These are phyloP conservation scores for Rhizopogon roseolus DNA, from an alignment of 768 basidiomycete genomes.

Conservation along the genomic window DNA sequence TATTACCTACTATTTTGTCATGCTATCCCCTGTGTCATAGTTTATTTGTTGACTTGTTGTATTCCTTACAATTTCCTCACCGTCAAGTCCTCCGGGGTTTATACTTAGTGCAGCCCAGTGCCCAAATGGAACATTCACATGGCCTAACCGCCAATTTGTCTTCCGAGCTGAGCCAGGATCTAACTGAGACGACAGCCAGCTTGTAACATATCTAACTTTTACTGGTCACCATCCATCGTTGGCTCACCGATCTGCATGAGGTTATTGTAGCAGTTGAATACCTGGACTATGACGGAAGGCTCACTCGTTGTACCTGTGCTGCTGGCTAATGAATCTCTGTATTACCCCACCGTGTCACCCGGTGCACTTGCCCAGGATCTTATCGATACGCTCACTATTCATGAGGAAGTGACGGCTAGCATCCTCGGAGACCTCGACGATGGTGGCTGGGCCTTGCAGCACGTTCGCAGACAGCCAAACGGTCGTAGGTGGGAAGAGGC, in stretches of 20 bases:
- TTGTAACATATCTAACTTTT: not conserved
- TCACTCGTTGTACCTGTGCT: slow-evolving; percentile 54
- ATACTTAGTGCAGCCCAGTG: too few relatives aligned
- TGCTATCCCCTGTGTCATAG: not conserved
- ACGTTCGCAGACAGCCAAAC: slow-evolving; percentile 48
- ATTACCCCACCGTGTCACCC: slow-evolving; percentile 54
- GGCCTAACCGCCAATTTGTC: not conserved
- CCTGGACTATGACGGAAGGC: slow-evolving; percentile 35
- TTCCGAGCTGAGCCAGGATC: not conserved
- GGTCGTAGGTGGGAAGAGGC: slow-evolving; percentile 70
- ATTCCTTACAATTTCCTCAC: not conserved
- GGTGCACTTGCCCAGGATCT: slow-evolving; percentile 59
- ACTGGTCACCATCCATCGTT: not conserved
- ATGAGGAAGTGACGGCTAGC: slow-evolving; percentile 47
- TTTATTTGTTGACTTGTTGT: not conserved
- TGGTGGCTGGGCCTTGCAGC: slow-evolving; percentile 66
- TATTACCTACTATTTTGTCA: not conserved
- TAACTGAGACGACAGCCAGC: not conserved
- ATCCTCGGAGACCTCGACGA: slow-evolving; percentile 54
- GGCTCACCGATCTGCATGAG: not conserved
- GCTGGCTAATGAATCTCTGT: slow-evolving; percentile 52
- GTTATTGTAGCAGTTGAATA: not conserved
- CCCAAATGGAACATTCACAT: not conserved
- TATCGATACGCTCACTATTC: slow-evolving; percentile 42
- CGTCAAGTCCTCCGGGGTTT: too few relatives aligned